These are phyloP conservation scores for Cantharellus cinnabarinus DNA, from an alignment of 768 basidiomycete genomes.

Conservation along the genomic window DNA sequence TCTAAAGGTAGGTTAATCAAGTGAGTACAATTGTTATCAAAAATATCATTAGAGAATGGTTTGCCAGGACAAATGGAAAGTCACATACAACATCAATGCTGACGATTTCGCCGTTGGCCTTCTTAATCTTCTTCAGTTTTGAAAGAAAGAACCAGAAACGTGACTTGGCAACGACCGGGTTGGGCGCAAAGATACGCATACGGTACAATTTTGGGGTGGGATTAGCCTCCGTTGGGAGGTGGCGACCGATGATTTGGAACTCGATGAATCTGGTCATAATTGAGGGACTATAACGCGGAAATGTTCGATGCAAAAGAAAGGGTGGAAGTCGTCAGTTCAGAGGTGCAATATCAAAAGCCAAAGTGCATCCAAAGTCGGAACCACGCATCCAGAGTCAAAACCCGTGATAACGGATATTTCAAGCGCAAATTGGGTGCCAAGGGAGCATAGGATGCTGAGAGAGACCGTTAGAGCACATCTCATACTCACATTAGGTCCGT, in stretches of 20 bases:
- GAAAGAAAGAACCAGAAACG: conserved; percentile 99
- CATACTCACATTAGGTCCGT: no score
- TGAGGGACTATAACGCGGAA: neutral
- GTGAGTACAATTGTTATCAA: neutral
- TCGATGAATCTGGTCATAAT: conserved; percentile 36
- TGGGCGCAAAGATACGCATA: conserved; percentile 98
- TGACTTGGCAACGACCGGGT: conserved; percentile 96
- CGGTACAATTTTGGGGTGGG: conserved; percentile 96
- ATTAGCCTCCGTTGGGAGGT: conserved; percentile 82
- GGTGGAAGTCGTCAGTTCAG: neutral
- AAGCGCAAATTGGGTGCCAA: no score
- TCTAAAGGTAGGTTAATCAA: conserved; percentile 31
- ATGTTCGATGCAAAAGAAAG: neutral
- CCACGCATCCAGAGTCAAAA: no score
- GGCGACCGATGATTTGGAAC: conserved; percentile 95
- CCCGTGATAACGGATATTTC: no score
- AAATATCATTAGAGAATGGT: neutral
- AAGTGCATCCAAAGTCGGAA: neutral
- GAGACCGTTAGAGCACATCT: no score
- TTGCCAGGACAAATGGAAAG: neutral
- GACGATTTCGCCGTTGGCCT: conserved; percentile 97
- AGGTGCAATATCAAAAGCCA: neutral
- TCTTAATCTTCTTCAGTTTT: conserved; percentile 98
- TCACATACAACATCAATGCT: conserved; percentile 81
- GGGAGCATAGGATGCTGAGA: no score